Conservation (phyloP, 768 basidiomycete genomes). For the Melanogaster broomeanus region DNA sequence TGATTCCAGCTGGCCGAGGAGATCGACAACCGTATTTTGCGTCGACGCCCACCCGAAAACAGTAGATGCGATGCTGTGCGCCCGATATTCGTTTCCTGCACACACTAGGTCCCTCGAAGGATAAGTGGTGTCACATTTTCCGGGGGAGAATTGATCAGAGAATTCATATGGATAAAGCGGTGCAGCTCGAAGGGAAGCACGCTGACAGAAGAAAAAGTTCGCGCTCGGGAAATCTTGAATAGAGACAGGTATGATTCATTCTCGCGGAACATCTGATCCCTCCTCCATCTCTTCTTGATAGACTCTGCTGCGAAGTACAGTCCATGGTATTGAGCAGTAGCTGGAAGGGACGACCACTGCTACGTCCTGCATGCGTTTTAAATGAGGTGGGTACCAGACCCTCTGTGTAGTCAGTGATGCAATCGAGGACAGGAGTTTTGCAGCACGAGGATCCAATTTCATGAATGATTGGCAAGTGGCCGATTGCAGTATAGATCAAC, state of each 20-base stretch:
- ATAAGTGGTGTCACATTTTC: conserved; percentile 5
- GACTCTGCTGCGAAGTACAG: conserved; percentile 21
- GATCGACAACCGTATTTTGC: not conserved
- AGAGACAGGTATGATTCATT: not conserved
- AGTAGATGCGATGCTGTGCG: conserved; percentile 4
- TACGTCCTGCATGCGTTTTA: conserved; percentile 38
- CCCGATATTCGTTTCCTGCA: conserved; percentile 5
- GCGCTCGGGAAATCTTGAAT: conserved; percentile 13
- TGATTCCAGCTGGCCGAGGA: not conserved
- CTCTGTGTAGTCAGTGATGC: conserved; percentile 32
- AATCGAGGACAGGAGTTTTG: conserved; percentile 34
- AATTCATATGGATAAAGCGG: conserved; percentile 13
- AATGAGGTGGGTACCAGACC: conserved; percentile 35
- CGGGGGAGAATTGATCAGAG: not conserved
- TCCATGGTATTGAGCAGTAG: conserved; percentile 30
- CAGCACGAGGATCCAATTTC: conserved; percentile 25
- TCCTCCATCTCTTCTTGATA: conserved; percentile 24
- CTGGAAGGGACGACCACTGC: conserved; percentile 27
- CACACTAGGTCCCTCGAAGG: conserved; percentile 7
- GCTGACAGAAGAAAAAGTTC: conserved; percentile 15
- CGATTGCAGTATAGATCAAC: conserved; percentile 34
- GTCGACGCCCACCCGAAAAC: conserved; percentile 1
- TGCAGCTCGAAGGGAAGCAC: conserved; percentile 12
- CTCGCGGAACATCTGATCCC: conserved; percentile 4
- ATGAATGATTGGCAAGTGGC: conserved; percentile 41